Evolutionary conservation across 176 grass and related monocot genomes (phyloP).

Genomic region (Chrysopogon serrulatus): DNA sequence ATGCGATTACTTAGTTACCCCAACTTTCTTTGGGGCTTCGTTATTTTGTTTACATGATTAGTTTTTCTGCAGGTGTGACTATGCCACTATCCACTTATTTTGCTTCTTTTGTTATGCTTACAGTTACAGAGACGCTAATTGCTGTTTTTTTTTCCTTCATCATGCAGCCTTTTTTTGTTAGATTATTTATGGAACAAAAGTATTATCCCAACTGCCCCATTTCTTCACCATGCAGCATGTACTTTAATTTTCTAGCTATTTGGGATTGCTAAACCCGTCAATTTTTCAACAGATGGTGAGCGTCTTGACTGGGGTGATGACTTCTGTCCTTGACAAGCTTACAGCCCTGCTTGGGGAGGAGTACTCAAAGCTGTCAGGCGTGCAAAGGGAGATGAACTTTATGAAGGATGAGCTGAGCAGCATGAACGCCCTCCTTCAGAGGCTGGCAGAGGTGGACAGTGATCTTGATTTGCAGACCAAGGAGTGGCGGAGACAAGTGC

Average conservation of each 20-base stretch:
- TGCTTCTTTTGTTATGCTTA: neutral
- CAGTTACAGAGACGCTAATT: neutral
- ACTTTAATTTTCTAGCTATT: neutral
- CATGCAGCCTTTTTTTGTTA: neutral
- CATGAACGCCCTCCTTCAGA: constrained; percentile 14
- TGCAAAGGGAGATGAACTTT: constrained; percentile 15
- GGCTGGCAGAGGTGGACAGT: neutral
- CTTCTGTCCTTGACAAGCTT: constrained; percentile 4
- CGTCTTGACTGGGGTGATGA: neutral
- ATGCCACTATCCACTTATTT: neutral
- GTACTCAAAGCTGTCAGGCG: neutral
- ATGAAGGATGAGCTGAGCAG: constrained; percentile 28
- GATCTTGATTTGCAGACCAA: constrained; percentile 9
- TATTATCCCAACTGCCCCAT: neutral
- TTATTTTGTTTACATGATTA: neutral
- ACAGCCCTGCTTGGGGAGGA: neutral
- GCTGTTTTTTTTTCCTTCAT: neutral
- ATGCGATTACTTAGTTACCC: neutral
- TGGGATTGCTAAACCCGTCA: neutral
- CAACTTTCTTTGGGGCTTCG: neutral
- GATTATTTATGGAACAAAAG: neutral
- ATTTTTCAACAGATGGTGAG: constrained; percentile 2
- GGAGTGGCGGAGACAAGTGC: constrained; percentile 11
- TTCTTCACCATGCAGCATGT: neutral
- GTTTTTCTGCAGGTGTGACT: neutral